phyloP scores from a whole-genome alignment of 352 stramenopile species.

The Halophytophthora polymorphica region DNA sequence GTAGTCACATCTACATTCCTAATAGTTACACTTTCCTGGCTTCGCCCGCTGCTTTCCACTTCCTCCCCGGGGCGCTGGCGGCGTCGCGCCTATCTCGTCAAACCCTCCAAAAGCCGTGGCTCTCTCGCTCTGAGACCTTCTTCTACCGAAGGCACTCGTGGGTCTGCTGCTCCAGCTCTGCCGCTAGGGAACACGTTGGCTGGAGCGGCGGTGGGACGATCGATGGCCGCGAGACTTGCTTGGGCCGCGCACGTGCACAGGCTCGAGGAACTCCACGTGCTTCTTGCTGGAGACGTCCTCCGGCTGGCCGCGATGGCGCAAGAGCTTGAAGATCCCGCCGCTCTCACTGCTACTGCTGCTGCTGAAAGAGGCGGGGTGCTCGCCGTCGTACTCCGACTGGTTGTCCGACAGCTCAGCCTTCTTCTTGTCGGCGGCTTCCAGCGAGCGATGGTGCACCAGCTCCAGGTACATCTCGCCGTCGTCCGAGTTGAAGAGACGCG shows the following conservation, averaged over 20 bases:
- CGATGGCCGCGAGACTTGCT: conserved; percentile 19
- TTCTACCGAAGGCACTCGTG: conserved; percentile 10
- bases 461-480: conserved; percentile 55
- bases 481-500: conserved; percentile 62
- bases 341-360: conserved; percentile 4
- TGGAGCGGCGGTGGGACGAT: conserved; percentile 12
- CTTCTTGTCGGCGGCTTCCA: conserved; percentile 26
- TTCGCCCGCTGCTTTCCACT: background rate
- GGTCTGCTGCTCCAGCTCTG: background rate
- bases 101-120: too few species aligned
- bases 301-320: conserved; percentile 18
- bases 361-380: conserved; percentile 6
- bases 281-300: conserved; percentile 24
- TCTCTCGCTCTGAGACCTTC: background rate
- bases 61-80: background rate
- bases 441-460: conserved; percentile 30
- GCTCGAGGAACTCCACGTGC: conserved; percentile 54
- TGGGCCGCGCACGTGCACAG: conserved; percentile 35
- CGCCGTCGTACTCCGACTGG: conserved; percentile 6
- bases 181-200: conserved; percentile 11
- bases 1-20: conserved; percentile 3
- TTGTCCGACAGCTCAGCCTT: conserved; percentile 11
- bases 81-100: too few species aligned
- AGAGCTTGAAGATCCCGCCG: conserved; percentile 34
- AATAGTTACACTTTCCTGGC: conserved; percentile 14